Evolutionary conservation across 2,329 filamentous ascomycete genomes (phyloP).

Genomic region (Epichloe typhina): DNA sequence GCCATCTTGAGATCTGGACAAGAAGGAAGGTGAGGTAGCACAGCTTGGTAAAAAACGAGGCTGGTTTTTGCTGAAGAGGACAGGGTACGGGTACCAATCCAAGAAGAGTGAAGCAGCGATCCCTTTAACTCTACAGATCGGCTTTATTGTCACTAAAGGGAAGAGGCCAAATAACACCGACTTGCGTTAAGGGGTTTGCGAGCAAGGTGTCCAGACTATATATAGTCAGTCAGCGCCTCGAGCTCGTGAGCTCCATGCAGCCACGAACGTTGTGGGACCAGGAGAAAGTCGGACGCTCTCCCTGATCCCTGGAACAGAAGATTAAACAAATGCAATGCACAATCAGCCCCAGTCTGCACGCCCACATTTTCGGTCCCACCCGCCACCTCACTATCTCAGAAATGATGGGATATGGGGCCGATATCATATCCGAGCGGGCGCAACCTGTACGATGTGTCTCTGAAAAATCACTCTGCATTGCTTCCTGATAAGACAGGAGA

Average conservation of each 20-base stretch:
- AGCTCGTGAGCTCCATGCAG: too few species aligned
- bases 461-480: neutral
- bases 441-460: neutral
- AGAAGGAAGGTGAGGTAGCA: neutral
- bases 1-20: neutral
- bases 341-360: neutral
- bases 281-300: neutral
- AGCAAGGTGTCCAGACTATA: neutral
- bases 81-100: neutral
- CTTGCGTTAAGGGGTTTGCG: neutral
- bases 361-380: neutral
- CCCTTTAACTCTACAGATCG: neutral
- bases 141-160: too few species aligned
- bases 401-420: neutral
- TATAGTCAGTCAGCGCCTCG: neutral
- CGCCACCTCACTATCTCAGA: neutral
- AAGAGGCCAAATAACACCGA: neutral
- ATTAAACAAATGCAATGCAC: neutral
- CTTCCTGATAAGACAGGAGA: neutral
- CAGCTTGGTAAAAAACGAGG: neutral
- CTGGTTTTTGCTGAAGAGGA: neutral
- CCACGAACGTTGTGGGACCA: neutral
- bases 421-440: neutral
- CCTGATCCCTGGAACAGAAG: neutral
- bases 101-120: neutral